Conservation (phyloP, 208 protist genomes). For the Vickermania spadyakhi region DNA sequence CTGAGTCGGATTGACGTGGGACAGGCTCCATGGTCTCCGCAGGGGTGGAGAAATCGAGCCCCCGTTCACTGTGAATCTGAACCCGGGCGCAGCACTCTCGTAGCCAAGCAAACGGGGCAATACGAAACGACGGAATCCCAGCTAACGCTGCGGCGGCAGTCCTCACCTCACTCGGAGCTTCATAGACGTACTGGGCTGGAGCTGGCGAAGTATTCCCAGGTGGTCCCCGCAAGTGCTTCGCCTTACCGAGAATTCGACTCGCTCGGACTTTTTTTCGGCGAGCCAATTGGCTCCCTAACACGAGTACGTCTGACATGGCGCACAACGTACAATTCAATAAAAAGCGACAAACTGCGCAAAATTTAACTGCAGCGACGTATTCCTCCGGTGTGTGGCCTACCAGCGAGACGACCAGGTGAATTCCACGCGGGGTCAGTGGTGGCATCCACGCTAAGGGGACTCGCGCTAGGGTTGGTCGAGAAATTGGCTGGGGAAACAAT, state of each 20-base stretch:
- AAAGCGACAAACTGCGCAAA: constrained; percentile 43
- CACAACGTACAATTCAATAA: constrained; percentile 42
- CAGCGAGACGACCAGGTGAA: constrained; percentile 17
- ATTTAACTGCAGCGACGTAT: constrained; percentile 13
- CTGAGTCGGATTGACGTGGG: not conserved
- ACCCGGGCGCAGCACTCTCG: constrained; percentile 4
- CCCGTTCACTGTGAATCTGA: constrained; percentile 1
- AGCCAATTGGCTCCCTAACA: constrained; percentile 47
- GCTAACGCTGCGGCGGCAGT: constrained; percentile 10
- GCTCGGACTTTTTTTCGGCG: not conserved
- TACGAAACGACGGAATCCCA: constrained; percentile 13
- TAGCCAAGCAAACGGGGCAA: constrained; percentile 32
- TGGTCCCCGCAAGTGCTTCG: constrained; percentile 2
- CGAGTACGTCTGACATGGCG: constrained; percentile 44
- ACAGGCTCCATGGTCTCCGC: not conserved
- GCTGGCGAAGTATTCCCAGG: not conserved
- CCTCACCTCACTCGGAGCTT: constrained; percentile 6
- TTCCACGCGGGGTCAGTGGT: constrained; percentile 6
- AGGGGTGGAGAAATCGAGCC: not conserved
- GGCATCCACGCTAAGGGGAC: not conserved
- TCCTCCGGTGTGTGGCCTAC: constrained; percentile 41
- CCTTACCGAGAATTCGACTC: not conserved
- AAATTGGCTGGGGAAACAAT: too few relatives aligned
- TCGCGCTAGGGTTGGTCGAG: too few relatives aligned
- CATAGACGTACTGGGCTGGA: not conserved